Conservation (phyloP, 805 yeast species). For the Saccharomycopsis sp. region DNA sequence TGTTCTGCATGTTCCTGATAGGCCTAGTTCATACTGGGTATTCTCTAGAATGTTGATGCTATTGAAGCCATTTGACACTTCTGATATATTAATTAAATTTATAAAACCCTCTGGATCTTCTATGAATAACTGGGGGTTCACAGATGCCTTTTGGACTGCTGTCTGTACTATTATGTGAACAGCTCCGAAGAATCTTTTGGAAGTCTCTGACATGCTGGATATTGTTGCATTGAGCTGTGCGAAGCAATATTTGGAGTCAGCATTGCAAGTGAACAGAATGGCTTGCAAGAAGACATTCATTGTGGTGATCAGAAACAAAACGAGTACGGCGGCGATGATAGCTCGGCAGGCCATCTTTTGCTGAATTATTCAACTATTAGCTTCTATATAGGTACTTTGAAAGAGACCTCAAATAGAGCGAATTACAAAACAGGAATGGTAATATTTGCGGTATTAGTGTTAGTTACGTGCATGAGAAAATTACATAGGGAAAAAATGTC, state of each 20-base stretch:
- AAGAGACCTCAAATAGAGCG: too few species aligned
- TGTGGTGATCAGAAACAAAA: background rate
- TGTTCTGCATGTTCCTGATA: background rate
- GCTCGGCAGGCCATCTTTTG: background rate
- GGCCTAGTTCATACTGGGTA: background rate
- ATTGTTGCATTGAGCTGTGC: background rate
- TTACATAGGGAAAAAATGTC: too few species aligned
- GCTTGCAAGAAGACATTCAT: background rate
- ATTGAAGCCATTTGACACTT: background rate
- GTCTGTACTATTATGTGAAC: background rate
- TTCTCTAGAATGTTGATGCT: too few species aligned
- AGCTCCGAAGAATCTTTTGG: background rate
- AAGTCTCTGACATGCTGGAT: background rate
- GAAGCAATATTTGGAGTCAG: background rate
- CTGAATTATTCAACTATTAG: too few species aligned
- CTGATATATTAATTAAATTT: background rate
- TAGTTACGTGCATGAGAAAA: too few species aligned
- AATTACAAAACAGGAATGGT: too few species aligned
- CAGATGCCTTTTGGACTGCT: background rate
- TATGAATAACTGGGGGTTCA: background rate
- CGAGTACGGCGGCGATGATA: background rate
- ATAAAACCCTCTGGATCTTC: background rate
- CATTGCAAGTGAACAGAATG: background rate
- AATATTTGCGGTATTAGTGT: too few species aligned
- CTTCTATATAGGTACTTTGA: too few species aligned